A percentile compares a stretch with the other conserved stretches of the same genome.
Evolutionary conservation across 73 alveolate genomes (phyloP).

Genomic region (Blepharisma stoltei): DNA sequence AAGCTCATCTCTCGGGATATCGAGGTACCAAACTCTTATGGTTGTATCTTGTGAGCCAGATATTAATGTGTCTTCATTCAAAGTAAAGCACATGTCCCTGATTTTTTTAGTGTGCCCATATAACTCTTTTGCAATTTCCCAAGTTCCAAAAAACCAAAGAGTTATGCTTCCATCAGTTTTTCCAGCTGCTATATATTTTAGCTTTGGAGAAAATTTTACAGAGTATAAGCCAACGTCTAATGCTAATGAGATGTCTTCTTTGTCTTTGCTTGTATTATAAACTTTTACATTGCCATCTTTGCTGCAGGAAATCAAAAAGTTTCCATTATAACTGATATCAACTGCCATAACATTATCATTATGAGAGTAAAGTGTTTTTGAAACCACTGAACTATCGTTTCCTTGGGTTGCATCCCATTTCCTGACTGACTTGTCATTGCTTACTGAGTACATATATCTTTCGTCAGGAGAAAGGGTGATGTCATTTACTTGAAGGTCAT

Average conservation of each 20-base stretch:
- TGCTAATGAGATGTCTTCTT: no score
- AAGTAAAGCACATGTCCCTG: no score
- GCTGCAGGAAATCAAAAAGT: background rate
- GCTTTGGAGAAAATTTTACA: background rate
- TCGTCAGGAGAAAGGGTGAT: background rate
- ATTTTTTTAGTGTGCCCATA: background rate
- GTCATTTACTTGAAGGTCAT: background rate
- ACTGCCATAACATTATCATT: background rate
- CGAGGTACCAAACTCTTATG: conserved; percentile 1
- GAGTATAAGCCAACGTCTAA: background rate
- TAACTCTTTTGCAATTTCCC: background rate
- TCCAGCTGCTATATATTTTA: conserved; percentile 9
- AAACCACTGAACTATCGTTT: no score
- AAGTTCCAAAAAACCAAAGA: conserved; percentile 4
- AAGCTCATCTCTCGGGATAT: background rate
- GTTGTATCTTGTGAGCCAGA: no score
- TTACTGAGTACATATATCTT: background rate
- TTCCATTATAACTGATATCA: background rate
- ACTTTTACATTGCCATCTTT: background rate
- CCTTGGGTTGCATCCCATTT: background rate
- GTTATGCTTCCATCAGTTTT: background rate
- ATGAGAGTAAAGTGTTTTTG: background rate
- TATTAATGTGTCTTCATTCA: no score
- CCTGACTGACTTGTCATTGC: conserved; percentile 7
- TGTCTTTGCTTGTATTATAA: background rate